Percentiles rank a stretch among this genome's conserved stretches.
Conservation (phyloP, 2,329 filamentous ascomycete species). For the Calonectria fujianensis region DNA sequence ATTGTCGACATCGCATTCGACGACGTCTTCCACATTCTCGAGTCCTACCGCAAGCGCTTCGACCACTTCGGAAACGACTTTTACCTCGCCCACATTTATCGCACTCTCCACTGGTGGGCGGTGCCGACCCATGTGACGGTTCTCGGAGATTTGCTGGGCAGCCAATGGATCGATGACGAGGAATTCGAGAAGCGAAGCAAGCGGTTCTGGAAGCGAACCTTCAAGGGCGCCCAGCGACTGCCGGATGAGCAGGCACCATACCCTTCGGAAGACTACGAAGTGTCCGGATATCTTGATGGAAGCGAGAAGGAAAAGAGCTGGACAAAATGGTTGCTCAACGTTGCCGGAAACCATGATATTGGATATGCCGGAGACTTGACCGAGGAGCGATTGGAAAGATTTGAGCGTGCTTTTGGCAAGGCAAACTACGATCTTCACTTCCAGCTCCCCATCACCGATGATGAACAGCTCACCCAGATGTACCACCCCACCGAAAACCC, state of each 20-base stretch:
- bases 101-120: slow-evolving; percentile 88
- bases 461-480: slow-evolving; percentile 63
- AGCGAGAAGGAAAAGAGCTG: slow-evolving; percentile 73
- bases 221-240: slow-evolving; percentile 80
- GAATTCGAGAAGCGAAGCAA: slow-evolving; percentile 86
- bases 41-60: slow-evolving; percentile 84
- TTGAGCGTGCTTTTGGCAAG: slow-evolving; percentile 89
- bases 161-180: slow-evolving; percentile 92
- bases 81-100: slow-evolving; percentile 95
- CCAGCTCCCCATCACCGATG: slow-evolving; percentile 70
- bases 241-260: slow-evolving; percentile 71
- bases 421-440: slow-evolving; percentile 93
- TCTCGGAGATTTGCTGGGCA: slow-evolving; percentile 92
- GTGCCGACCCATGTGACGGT: slow-evolving; percentile 91
- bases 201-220: slow-evolving; percentile 88
- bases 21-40: slow-evolving; percentile 81
- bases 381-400: slow-evolving; percentile 83
- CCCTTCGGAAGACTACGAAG: slow-evolving; percentile 69
- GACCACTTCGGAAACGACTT: slow-evolving; percentile 96
- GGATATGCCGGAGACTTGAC: slow-evolving; percentile 96
- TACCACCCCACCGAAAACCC: slow-evolving; percentile 66
- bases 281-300: slow-evolving; percentile 69
- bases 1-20: slow-evolving; percentile 77
- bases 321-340: slow-evolving; percentile 87
- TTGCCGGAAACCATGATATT: slow-evolving; percentile 96